These are phyloP conservation scores for Symbiodinium natans DNA, from an alignment of 73 alveolate species.

Conservation along the genomic window DNA sequence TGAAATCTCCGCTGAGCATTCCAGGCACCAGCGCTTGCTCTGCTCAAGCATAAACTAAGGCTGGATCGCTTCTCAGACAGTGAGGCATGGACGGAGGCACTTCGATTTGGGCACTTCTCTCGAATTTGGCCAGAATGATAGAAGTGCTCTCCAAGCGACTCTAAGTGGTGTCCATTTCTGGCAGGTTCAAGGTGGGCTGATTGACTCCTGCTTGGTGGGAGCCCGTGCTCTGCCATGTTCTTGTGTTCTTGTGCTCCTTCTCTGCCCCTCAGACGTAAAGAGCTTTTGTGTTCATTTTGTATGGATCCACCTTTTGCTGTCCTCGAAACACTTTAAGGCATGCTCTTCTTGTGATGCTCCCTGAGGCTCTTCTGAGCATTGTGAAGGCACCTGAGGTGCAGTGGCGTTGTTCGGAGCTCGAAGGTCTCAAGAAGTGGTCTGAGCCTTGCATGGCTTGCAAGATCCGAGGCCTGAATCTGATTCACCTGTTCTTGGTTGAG, in stretches of 20 bases:
- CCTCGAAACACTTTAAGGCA: too few relatives aligned
- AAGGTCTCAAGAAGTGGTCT: background rate
- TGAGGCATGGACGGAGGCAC: constrained; percentile 89
- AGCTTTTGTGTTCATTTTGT: too few relatives aligned
- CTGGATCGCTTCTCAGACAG: constrained; percentile 79
- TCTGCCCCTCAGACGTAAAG: too few relatives aligned
- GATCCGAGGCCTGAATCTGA: constrained; percentile 57
- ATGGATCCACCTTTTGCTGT: too few relatives aligned
- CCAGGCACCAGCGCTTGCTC: background rate
- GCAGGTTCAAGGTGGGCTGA: constrained; percentile 64
- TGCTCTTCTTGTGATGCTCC: too few relatives aligned
- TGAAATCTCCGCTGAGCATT: background rate
- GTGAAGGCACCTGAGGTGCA: constrained; percentile 69
- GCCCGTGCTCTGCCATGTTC: background rate
- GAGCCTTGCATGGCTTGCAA: background rate
- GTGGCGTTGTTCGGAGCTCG: constrained; percentile 48
- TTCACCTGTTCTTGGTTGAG: constrained; percentile 61
- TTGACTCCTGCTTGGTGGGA: constrained; percentile 42
- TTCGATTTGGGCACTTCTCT: too few relatives aligned
- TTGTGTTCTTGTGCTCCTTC: background rate
- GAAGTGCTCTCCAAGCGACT: background rate
- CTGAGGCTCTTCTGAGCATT: constrained; percentile 37
- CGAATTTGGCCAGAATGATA: too few relatives aligned
- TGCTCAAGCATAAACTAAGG: background rate
- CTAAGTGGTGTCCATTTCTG: background rate